Evolutionary conservation across 202 grass and related monocot genomes (phyloP).

Genomic region (Brachypodium distachyon): DNA sequence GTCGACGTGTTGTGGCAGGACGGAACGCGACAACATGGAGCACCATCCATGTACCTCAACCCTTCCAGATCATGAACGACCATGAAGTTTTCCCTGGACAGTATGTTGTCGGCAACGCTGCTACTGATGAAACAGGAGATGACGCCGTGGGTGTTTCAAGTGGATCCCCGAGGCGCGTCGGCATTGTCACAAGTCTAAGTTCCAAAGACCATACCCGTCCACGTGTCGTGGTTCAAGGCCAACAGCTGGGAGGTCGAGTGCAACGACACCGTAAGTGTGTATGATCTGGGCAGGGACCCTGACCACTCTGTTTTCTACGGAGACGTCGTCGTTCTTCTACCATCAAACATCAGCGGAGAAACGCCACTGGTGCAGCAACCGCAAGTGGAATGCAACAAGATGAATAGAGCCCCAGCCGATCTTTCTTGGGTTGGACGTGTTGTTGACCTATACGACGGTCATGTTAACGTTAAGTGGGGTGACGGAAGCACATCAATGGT

Average conservation of each 20-base stretch:
- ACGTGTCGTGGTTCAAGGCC: background rate
- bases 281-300: background rate
- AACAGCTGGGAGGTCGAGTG: background rate
- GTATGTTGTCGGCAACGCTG: background rate
- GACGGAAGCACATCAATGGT: background rate
- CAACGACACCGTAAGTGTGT: background rate
- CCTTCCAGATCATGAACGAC: background rate
- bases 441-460: background rate
- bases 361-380: background rate
- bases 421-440: constrained; percentile 9
- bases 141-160: background rate
- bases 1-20: constrained; percentile 17
- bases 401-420: background rate
- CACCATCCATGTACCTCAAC: background rate
- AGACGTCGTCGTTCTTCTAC: background rate
- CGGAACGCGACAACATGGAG: background rate
- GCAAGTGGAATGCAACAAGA: background rate
- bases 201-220: background rate
- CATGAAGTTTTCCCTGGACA: background rate
- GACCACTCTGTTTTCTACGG: background rate
- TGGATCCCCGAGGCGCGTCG: background rate
- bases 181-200: background rate
- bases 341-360: background rate
- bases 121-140: background rate
- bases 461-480: background rate